A percentile compares a stretch with the other conserved stretches of the same genome.
These are phyloP conservation scores for Fusarium caatingaense DNA, from an alignment of 2,329 filamentous ascomycete species.

Conservation along the genomic window DNA sequence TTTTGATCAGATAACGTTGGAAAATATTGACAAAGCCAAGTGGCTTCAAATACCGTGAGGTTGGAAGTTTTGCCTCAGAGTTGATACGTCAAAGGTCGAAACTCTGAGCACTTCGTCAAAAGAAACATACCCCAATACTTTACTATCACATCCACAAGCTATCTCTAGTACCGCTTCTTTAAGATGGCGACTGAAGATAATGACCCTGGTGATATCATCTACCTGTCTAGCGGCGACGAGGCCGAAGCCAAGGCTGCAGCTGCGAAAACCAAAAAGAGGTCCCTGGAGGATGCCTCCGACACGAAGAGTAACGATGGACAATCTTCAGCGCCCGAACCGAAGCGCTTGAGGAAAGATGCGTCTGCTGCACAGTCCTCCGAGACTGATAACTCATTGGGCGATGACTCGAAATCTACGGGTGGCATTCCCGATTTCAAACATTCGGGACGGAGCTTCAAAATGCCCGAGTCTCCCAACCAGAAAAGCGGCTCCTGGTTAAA, in stretches of 20 bases:
- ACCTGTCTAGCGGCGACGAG: constrained; percentile 45
- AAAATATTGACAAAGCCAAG: constrained; percentile 12
- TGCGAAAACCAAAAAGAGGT: constrained; percentile 44
- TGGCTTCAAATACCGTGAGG: constrained; percentile 4
- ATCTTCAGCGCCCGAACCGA: constrained; percentile 29
- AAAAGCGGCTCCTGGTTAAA: constrained; percentile 50
- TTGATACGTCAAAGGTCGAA: constrained; percentile 7
- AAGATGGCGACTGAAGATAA: constrained; percentile 35
- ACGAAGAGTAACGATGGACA: constrained; percentile 12
- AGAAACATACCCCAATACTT: neutral
- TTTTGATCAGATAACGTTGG: constrained; percentile 7
- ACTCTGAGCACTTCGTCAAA: neutral
- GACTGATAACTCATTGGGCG: constrained; percentile 42
- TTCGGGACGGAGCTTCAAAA: constrained; percentile 39
- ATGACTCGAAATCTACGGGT: constrained; percentile 11
- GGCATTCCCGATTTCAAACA: constrained; percentile 39
- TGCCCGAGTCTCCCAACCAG: constrained; percentile 46
- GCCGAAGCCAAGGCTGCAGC: neutral
- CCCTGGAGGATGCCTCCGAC: constrained; percentile 42
- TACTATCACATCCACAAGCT: neutral
- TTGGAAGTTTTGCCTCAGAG: neutral
- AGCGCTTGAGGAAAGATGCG: constrained; percentile 37
- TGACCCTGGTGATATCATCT: constrained; percentile 41
- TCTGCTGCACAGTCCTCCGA: constrained; percentile 7
- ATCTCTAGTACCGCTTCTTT: neutral